These are phyloP conservation scores for Miscanthus lutarioriparius DNA, from an alignment of 176 grass and related monocot genomes.

Conservation along the genomic window DNA sequence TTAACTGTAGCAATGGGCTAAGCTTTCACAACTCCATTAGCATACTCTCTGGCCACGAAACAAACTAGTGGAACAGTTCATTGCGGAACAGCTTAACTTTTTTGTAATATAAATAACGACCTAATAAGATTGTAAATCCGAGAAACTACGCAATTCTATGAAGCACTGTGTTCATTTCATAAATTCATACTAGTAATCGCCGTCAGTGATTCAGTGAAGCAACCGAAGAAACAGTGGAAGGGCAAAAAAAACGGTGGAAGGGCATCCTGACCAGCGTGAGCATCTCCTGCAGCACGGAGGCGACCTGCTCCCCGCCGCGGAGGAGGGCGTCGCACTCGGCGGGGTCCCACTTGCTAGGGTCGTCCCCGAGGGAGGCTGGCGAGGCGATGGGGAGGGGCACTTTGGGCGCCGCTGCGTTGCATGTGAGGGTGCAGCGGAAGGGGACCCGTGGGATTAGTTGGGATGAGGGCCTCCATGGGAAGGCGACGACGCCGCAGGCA, in stretches of 20 bases:
- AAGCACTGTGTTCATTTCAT: neutral
- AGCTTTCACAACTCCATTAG: neutral
- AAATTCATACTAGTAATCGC: neutral
- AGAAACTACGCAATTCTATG: neutral
- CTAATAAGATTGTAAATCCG: neutral
- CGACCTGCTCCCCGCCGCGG: slow-evolving; percentile 89
- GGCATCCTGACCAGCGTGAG: slow-evolving; percentile 59
- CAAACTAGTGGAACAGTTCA: neutral
- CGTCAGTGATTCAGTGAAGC: neutral
- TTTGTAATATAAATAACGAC: neutral
- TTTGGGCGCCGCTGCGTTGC: slow-evolving; percentile 40
- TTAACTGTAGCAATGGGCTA: neutral
- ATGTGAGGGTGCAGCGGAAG: slow-evolving; percentile 14
- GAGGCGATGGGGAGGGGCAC: slow-evolving; percentile 49
- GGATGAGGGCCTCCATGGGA: slow-evolving; percentile 5
- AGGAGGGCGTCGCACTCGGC: slow-evolving; percentile 73
- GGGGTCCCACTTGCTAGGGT: slow-evolving; percentile 57
- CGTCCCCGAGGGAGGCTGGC: slow-evolving; percentile 27
- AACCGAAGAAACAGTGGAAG: neutral
- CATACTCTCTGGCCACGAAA: neutral
- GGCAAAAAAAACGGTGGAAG: neutral
- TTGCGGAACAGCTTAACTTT: neutral
- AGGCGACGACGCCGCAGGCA: neutral
- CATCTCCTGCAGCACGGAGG: slow-evolving; percentile 95
- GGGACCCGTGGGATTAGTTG: neutral